Percentiles rank a stretch among this genome's conserved stretches.
Evolutionary conservation across 2,329 filamentous ascomycete genomes (phyloP).

Genomic region (Epicoccum nigrum): DNA sequence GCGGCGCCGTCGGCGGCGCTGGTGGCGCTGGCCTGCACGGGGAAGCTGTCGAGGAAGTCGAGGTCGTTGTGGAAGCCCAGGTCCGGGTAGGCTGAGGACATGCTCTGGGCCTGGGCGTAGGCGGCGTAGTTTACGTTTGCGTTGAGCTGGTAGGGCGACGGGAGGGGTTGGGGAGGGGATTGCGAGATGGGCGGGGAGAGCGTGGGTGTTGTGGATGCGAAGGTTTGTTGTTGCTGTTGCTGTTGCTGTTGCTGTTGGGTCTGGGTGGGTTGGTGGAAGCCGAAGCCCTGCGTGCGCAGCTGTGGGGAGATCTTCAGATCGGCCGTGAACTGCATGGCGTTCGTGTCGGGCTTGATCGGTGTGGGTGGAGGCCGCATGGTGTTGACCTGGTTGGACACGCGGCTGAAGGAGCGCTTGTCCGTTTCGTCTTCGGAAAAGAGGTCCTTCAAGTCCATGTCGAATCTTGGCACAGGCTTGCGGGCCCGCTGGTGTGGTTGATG

Average conservation of each 20-base stretch:
- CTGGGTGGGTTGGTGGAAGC: constrained; percentile 21
- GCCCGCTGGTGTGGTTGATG: constrained; percentile 30
- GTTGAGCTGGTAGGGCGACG: constrained; percentile 38
- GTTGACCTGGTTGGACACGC: constrained; percentile 45
- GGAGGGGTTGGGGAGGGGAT: constrained; percentile 15
- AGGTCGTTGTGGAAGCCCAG: constrained; percentile 53
- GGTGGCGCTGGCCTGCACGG: constrained; percentile 36
- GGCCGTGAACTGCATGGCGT: constrained; percentile 30
- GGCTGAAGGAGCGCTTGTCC: constrained; percentile 46
- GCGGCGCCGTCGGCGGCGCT: constrained; percentile 37
- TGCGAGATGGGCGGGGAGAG: constrained; percentile 32
- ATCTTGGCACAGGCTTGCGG: constrained; percentile 58
- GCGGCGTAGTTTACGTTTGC: constrained; percentile 39
- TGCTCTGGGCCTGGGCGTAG: constrained; percentile 39
- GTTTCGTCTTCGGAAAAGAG: constrained; percentile 50
- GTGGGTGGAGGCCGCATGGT: constrained; percentile 41
- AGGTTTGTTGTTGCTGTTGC: constrained; percentile 24
- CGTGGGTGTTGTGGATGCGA: constrained; percentile 25
- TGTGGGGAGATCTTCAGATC: constrained; percentile 45
- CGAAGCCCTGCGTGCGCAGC: constrained; percentile 34
- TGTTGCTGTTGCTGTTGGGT: constrained; percentile 20
- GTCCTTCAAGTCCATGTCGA: constrained; percentile 57
- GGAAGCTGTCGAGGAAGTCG: constrained; percentile 61
- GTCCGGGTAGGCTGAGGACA: constrained; percentile 38
- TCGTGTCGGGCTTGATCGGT: constrained; percentile 33